Evolutionary conservation across 495 filamentous ascomycete species (phyloP).

Genomic region (Xylaria palmicola): DNA sequence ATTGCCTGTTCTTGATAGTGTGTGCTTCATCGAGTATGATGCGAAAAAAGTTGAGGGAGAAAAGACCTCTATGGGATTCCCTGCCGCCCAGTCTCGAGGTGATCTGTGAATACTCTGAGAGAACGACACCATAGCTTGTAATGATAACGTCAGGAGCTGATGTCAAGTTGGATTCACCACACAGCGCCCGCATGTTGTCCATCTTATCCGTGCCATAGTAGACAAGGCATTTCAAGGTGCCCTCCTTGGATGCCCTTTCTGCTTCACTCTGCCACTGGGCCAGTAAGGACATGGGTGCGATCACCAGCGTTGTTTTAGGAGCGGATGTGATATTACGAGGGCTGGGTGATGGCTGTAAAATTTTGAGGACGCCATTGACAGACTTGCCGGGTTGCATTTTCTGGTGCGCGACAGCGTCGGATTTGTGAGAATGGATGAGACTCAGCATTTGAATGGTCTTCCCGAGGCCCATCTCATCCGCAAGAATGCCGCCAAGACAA

Average conservation of each 20-base stretch:
- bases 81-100: conserved; percentile 54
- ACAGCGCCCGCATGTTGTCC: conserved; percentile 71
- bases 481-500: conserved; percentile 89
- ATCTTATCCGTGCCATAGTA: conserved; percentile 90
- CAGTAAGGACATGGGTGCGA: conserved; percentile 91
- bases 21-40: conserved; percentile 96
- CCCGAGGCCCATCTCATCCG: conserved; percentile 88
- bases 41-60: conserved; percentile 89
- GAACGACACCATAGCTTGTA: conserved; percentile 90
- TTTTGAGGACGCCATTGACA: conserved; percentile 24
- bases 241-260: conserved; percentile 77
- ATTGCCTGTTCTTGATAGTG: conserved; percentile 84
- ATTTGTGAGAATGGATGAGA: conserved; percentile 81
- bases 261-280: conserved; percentile 97
- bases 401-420: conserved; percentile 45
- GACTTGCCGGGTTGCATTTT: conserved; percentile 29
- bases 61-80: conserved; percentile 67
- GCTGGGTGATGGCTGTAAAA: conserved; percentile 58
- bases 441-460: conserved; percentile 99
- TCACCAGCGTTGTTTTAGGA: conserved; percentile 88
- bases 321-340: conserved; percentile 59
- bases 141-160: conserved; percentile 86
- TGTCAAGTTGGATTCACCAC: conserved; percentile 67
- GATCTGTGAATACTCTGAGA: conserved; percentile 83
- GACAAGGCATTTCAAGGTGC: conserved; percentile 76